A percentile compares a stretch with the other conserved stretches of the same genome.
phyloP scores from a whole-genome alignment of 208 protist species.

The Strigomonas culicis region DNA sequence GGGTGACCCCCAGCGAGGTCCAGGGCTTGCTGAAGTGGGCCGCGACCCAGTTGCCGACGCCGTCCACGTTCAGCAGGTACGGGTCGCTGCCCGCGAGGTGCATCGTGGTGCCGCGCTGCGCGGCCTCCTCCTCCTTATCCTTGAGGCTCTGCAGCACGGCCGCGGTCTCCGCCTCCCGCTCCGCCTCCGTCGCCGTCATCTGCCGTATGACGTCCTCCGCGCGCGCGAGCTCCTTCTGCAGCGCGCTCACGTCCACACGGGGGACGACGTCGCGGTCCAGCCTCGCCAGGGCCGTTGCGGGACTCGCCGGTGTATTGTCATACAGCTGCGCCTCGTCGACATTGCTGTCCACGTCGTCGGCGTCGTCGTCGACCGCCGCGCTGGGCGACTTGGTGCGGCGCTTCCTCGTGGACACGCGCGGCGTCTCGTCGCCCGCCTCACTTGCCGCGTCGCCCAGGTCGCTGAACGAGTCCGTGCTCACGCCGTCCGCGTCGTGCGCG shows the following conservation, averaged over 20 bases:
- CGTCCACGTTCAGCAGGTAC: conserved; percentile 76
- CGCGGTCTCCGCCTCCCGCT: conserved; percentile 20
- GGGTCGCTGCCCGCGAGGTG: conserved; percentile 28
- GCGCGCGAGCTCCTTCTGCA: conserved; percentile 46
- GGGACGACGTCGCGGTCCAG: not conserved
- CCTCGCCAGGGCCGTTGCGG: not conserved
- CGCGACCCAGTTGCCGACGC: conserved; percentile 64
- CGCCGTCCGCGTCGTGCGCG: not conserved
- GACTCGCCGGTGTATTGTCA: not conserved
- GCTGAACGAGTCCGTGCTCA: not conserved
- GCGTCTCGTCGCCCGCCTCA: too few species aligned
- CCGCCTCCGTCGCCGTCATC: conserved; percentile 32
- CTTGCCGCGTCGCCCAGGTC: not conserved
- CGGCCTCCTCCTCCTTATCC: not conserved
- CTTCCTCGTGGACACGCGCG: not conserved
- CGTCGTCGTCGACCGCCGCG: not conserved
- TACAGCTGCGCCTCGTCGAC: not conserved
- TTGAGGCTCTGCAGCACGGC: conserved; percentile 17
- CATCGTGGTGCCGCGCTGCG: conserved; percentile 16
- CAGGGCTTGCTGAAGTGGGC: conserved; percentile 33
- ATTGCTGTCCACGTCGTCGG: conserved; percentile 5
- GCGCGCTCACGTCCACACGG: conserved; percentile 18
- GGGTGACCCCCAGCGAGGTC: conserved; percentile 29
- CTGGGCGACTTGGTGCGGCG: not conserved
- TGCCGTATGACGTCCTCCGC: conserved; percentile 63